Base-by-base conservation (phyloP, 2,329 filamentous ascomycete genomes). In the Periconia sp. region DNA sequence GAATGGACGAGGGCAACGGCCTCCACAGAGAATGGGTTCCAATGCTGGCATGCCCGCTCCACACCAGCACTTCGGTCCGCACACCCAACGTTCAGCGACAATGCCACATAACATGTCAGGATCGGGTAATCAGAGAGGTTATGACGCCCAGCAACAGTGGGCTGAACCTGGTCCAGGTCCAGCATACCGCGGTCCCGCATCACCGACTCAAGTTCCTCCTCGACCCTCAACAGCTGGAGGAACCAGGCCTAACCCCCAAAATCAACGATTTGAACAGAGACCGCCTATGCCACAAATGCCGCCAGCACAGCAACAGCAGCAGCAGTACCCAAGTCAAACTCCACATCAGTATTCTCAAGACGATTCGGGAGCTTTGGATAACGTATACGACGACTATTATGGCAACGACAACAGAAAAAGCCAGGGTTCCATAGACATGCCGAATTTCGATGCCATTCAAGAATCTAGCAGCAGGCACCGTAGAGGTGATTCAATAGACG, bases 381-480 rank as follows among this genome's bases (percentile, higher is more conserved):
- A 78, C 50, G 75, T 85, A 49, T 82, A 82, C 53, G 80, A 81
- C 53, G 64, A 75, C 63, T 74, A 79, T 62, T 73, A 79, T 61
- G 69, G 70, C n/a, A 64, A 69, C n/a, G 61, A 58, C 50, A 70
- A 58, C 50, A 70, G 66, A 23, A 68, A 74, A 42, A 76, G 76
- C 37, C 72, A 74, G 47, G 73, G 75, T 46, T 81, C 84, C 46
- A 77, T 78, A 17, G 83, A 86, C 45, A 86, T 87, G 83, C 85
- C 85, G 2, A 82, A 87, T 59, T 87, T 87, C 60, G 83, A 85
- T 63, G 81, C 80, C 2, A 79, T 82, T 56, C 74, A 77, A n/a
- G 68, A 76, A 20, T 53, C 63, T 6, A 61, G 53, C 40, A 62
- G 48, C 31, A 61, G 55, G 31, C 70, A 72, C 51, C 65, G 71